Evolutionary conservation across 768 basidiomycete genomes (phyloP), one percentile per base, ranked within the genome.

Genomic region (Mycena metata): DNA sequence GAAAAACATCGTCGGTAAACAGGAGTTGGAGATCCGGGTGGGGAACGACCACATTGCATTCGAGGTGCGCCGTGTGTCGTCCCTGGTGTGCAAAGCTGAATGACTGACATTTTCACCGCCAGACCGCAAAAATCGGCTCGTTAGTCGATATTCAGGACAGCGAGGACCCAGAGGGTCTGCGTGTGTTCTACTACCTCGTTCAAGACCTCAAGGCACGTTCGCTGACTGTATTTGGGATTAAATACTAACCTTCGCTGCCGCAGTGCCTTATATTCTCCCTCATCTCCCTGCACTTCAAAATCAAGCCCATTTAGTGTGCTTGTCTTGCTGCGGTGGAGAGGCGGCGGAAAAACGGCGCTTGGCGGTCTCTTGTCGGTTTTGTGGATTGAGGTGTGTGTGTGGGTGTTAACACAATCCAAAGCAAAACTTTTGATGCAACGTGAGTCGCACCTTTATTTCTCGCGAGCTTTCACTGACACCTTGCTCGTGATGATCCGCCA

Each of bases 201-300:
- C 98, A 99, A 80, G 98, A 99, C 80, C 83, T 99, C 75, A 98
- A 95, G 88, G 97, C 93, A 64, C 43, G 87, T 74, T 12, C 30
- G 17, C 19, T 30, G 35, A 2, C 45, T 12, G 3, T 47, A 15
- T 39, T 43, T 36, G 39, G 3, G n/a, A 35, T 45, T 15, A 47
- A 42, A 1, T 46, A 46, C 16, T 39, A 57, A 26, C 68, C 52
- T 6, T 51, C 52, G 15, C 52, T 21, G 26, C 35, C 10, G 8
- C 75, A 99, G 97, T 98, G 96, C 82, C 88, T 98, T 67, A 96
- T 99, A 73, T 98, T 99, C 80, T 98, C 98, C 11, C 88, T 99
- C 69, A 99, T 99, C 78, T 95, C 96, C 3, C 89, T 99, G 42
- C 97, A 99, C 85, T 99, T 99, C 92, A 99, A 99, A 84, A 99